These are phyloP conservation scores for Solanum clarkiae DNA, from an alignment of 257 asterid genomes.

Conservation along the genomic window DNA sequence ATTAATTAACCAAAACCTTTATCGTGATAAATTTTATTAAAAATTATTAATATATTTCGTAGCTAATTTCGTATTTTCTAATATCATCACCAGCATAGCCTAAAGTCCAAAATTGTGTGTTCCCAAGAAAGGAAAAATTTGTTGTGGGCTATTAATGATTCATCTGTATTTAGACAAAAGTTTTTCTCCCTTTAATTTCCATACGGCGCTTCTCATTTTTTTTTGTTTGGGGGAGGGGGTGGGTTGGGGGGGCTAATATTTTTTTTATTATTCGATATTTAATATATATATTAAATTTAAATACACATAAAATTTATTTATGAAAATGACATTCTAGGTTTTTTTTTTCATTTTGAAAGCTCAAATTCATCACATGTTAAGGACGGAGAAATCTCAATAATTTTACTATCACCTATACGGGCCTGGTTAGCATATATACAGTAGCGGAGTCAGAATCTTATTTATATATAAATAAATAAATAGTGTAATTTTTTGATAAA, in stretches of 20 bases:
- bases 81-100: background rate
- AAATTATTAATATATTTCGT: too few species aligned
- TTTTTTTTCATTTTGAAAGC: too few species aligned
- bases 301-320: too few species aligned
- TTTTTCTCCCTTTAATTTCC: background rate
- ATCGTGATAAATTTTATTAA: too few species aligned
- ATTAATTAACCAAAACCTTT: too few species aligned
- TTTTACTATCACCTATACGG: background rate
- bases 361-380: background rate
- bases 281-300: background rate
- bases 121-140: background rate
- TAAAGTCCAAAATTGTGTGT: background rate
- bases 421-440: too few species aligned
- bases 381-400: fast-evolving
- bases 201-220: background rate
- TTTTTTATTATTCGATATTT: background rate
- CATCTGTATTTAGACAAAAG: background rate
- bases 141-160: background rate
- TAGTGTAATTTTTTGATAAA: too few species aligned
- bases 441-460: too few species aligned
- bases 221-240: too few species aligned
- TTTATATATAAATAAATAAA: too few species aligned
- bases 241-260: background rate
- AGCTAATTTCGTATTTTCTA: background rate
- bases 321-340: too few species aligned